Conservation (phyloP, 2,329 filamentous ascomycete species). For the Colletotrichum sublineola region DNA sequence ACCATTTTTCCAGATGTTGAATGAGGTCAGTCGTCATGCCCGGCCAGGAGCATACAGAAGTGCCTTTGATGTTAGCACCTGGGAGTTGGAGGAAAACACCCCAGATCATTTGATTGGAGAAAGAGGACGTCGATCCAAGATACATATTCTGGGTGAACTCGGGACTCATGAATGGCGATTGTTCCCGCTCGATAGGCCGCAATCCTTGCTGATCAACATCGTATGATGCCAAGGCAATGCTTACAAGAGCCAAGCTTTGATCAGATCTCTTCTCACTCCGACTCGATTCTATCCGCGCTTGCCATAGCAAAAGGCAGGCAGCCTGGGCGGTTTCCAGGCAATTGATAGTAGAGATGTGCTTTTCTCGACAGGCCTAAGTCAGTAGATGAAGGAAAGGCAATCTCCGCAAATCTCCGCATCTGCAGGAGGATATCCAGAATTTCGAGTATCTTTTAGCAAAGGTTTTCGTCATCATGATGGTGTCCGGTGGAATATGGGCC, state of each 20-base stretch:
- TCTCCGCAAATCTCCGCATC: slow-evolving; percentile 23
- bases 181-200: neutral
- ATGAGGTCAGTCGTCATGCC: neutral
- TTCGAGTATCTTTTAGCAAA: neutral
- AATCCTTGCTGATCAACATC: slow-evolving; percentile 7
- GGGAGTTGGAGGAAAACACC: neutral
- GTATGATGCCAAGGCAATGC: slow-evolving; percentile 37
- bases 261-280: neutral
- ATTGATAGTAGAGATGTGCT: neutral
- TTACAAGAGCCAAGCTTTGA: slow-evolving; percentile 5
- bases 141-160: neutral
- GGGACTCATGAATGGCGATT: neutral
- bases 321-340: neutral
- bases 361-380: neutral
- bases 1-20: neutral
- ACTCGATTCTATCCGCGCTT: neutral
- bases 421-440: neutral
- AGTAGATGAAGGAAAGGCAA: neutral
- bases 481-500: neutral
- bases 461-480: neutral
- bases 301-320: neutral
- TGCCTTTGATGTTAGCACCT: too few relatives aligned
- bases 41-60: neutral
- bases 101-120: neutral
- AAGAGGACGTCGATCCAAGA: neutral